phyloP scores from a whole-genome alignment of 2,329 filamentous ascomycete species.

The Fusarium tupiense region DNA sequence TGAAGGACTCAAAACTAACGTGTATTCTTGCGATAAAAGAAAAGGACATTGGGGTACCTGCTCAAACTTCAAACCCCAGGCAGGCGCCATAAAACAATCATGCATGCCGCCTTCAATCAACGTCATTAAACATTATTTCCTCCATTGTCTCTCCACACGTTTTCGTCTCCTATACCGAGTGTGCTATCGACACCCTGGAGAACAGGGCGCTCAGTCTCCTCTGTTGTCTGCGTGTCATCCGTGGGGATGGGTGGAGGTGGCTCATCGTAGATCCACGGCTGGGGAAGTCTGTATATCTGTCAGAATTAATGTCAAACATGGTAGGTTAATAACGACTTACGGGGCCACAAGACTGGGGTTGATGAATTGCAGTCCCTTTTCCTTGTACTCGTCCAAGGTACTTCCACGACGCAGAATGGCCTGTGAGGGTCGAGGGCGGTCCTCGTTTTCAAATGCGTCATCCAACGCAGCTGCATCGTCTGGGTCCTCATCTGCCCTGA shows the following conservation, averaged over 20 bases:
- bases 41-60: not conserved
- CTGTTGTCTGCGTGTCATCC: conserved; percentile 42
- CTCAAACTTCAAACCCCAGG: conserved; percentile 3
- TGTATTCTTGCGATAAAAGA: not conserved
- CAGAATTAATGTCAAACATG: conserved; percentile 13
- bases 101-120: conserved; percentile 1
- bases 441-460: conserved; percentile 53
- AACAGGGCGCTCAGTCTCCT: conserved; percentile 41
- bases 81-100: conserved; percentile 12
- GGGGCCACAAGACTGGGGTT: conserved; percentile 79
- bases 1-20: not conserved
- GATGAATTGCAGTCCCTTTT: conserved; percentile 75
- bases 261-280: conserved; percentile 74
- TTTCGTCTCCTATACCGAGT: conserved; percentile 53
- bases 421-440: conserved; percentile 50
- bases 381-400: conserved; percentile 77
- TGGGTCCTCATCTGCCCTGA: conserved; percentile 66
- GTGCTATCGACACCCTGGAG: conserved; percentile 49
- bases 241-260: conserved; percentile 54
- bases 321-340: conserved; percentile 56
- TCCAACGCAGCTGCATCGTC: conserved; percentile 49
- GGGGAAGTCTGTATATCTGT: conserved; percentile 64
- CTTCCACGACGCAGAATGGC: conserved; percentile 62
- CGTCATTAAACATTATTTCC: conserved; percentile 37
- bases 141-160: conserved; percentile 50